Percentiles rank a stretch among this genome's conserved stretches.
These are phyloP conservation scores for Scheffersomyces insectosa DNA, from an alignment of 1,139 yeast species.

Conservation along the genomic window DNA sequence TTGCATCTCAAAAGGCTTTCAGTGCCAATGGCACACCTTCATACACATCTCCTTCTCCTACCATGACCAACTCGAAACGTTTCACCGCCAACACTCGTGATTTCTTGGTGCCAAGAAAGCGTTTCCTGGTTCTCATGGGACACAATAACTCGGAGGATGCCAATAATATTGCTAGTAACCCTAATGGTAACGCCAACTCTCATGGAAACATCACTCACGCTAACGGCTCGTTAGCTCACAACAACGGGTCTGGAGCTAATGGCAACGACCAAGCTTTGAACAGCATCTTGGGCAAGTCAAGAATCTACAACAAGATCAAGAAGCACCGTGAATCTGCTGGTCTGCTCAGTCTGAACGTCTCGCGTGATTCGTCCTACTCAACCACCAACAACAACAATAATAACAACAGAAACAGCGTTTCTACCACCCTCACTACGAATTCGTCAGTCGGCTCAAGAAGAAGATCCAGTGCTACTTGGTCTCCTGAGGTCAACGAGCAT, in stretches of 20 bases:
- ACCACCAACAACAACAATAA: slow-evolving; percentile 19
- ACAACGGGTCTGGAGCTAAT: slow-evolving; percentile 1
- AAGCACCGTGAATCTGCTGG: slow-evolving; percentile 41
- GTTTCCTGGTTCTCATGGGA: slow-evolving; percentile 28
- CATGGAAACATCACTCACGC: slow-evolving; percentile 2
- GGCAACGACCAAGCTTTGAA: slow-evolving; percentile 23
- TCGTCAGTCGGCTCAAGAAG: slow-evolving; percentile 22
- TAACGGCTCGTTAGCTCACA: slow-evolving; percentile 1
- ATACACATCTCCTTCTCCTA: slow-evolving; percentile 1
- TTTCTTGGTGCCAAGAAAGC: slow-evolving; percentile 18
- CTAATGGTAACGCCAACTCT: slow-evolving; percentile 3
- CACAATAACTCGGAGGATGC: slow-evolving; percentile 8
- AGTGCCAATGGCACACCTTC: slow-evolving; percentile 1
- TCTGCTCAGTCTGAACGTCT: slow-evolving; percentile 28
- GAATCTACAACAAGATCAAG: slow-evolving; percentile 38
- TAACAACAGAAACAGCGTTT: slow-evolving; percentile 27
- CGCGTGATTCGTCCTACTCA: slow-evolving; percentile 21
- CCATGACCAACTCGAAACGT: slow-evolving; percentile 3
- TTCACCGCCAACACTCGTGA: slow-evolving; percentile 14
- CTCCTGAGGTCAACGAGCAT: slow-evolving; percentile 15
- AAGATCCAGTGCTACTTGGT: slow-evolving; percentile 21
- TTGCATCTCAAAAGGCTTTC: slow-evolving; percentile 11
- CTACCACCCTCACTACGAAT: slow-evolving; percentile 24
- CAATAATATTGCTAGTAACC: neutral
- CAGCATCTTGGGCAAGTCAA: slow-evolving; percentile 37